Percentiles rank a stretch among this genome's conserved stretches.
phyloP scores from a whole-genome alignment of 768 basidiomycete species.

The Termitomyces titanicus region DNA sequence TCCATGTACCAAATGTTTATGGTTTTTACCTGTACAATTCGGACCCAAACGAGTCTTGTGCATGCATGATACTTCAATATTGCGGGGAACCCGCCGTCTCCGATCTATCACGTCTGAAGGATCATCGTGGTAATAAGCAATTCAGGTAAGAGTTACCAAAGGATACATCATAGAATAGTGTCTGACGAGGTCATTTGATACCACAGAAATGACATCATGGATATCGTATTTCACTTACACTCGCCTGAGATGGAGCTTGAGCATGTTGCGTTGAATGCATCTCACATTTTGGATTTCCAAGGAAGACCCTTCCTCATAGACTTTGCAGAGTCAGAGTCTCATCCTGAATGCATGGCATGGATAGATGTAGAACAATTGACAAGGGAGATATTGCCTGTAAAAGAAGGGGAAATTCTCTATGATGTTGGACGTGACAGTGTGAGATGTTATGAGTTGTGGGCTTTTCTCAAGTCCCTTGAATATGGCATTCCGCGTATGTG shows the following conservation, averaged over 20 bases:
- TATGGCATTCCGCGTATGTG: not conserved
- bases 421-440: not conserved
- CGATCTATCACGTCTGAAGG: too few species aligned
- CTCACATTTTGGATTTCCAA: not conserved
- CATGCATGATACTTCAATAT: not conserved
- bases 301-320: not conserved
- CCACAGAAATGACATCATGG: too few species aligned
- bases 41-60: not conserved
- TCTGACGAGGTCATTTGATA: too few species aligned
- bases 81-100: not conserved
- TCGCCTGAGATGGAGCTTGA: not conserved
- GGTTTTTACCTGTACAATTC: not conserved
- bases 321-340: not conserved
- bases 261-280: too few species aligned
- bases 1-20: too few species aligned
- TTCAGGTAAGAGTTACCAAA: not conserved
- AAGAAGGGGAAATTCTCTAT: not conserved
- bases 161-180: too few species aligned
- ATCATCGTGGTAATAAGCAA: not conserved
- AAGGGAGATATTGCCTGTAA: not conserved
- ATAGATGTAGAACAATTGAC: too few species aligned
- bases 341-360: too few species aligned
- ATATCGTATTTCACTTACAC: not conserved
- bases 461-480: not conserved
- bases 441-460: not conserved